Base-by-base conservation (phyloP, 1,284 basidiomycete genomes). In the Phlebopus sp. region DNA sequence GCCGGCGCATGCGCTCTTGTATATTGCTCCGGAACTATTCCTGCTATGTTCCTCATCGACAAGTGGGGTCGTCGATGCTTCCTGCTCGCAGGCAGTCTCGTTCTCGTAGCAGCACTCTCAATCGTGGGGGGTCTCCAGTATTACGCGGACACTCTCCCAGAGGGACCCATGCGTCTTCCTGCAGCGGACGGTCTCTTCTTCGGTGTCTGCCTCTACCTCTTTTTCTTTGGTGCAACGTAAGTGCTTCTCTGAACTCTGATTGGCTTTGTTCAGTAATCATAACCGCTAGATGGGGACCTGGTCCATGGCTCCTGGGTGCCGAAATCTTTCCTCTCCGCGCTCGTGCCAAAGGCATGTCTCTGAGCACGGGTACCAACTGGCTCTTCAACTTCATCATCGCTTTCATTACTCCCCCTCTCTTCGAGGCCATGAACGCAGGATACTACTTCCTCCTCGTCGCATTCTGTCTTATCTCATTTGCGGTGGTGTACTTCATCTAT, bases 291-390 rank as follows among this genome's bases (percentile, higher is more conserved):
- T 84, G 82, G 79, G 84, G 84, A 29, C 84, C 84, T 1, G 74
- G 72, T 35, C 80, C 81, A 3, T 87, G 82, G 78, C 66, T 81
- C 7, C 67, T 81, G 15, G 73, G 75, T 14, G 76, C 77, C 2
- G 80, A 82, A 57, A 77, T 86, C 52, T 87, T 84, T 69, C 83
- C 84, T 15, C 71, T 84, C 49, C 79, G 81, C 19, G 80, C 82
- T 27, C 76, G 84, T 52, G 77, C 83, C 27, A 82, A 82, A 56
- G 83, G 84, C 59, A 80, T 85, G 69, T 80, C 79, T 15, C 67
- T 86, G 41, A 80, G 81, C 19, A 81, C 80, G 21, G 70, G 75
- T 35, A 74, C 75, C 42, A 84, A 85, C 68, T 83, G 73, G 62
- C 57, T 80, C 52, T 76, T 69, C 58, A 80, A 79, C 63, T 80